Base-by-base conservation (phyloP, 2,329 filamentous ascomycete species). In the Dactylellina haptotyla region DNA sequence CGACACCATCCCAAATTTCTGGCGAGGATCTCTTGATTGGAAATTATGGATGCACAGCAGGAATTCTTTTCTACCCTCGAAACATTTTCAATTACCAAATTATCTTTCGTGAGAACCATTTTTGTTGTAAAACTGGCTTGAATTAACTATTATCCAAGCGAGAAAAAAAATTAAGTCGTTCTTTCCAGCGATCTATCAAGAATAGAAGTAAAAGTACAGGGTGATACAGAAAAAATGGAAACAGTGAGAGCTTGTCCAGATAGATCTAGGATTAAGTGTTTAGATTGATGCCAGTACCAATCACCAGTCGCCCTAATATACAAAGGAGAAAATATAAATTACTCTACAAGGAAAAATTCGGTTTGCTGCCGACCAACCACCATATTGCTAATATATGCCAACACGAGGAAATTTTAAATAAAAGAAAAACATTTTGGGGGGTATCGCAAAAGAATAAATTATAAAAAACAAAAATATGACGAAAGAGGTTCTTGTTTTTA, bases 141-240 rank as follows among this genome's bases (percentile, higher is more conserved):
- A 61, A 64, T 64, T 64, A 64, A 64, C 14, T 53, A 64, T 62
- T 64, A 64, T 64, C 45, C 32, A 32, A 61, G 50, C n/a, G 23
- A 32, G 54, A 48, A 20, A 58, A 30, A 8, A 23, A 28, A 16
- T n/a, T 58, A 20, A 26, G 23, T 39, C 54, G 37, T 61, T 18
- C 46, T 53, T 48, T 59, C 64, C 64, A 59, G 64, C 41, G 54
- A 34, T 69, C 54, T 69, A 69, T 62, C 16, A 46, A 61, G 64
- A 69, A 69, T 23, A 69, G 32, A 23, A 41, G 39, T 43, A 41
- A 41, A 58, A 50, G 25, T 37, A 58, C 30, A 57, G 34, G 14
- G 20, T 28, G 20, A 18, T 39, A 67, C 30, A 34, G 45, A 43
- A 53, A 64, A 20, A 45, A n/a, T n/a, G 59, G 43, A 32, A 43